A percentile compares a stretch with the other conserved stretches of the same genome.
These are phyloP conservation scores for Fusarium protoensiforme DNA, from an alignment of 2,329 filamentous ascomycete genomes.

Conservation along the genomic window DNA sequence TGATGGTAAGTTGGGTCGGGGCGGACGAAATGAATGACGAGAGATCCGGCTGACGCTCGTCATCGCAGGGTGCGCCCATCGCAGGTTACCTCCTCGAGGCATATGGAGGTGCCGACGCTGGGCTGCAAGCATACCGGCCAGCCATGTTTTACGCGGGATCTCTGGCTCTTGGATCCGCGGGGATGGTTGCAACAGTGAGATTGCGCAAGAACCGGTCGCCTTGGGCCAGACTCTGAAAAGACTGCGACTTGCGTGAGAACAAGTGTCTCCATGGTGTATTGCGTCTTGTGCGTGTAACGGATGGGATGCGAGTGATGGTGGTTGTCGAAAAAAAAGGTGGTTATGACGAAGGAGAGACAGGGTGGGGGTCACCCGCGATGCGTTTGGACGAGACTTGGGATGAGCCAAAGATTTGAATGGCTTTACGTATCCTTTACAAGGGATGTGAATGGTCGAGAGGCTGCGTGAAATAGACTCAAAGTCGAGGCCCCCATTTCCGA, in stretches of 20 bases:
- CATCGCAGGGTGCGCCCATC: constrained; percentile 62
- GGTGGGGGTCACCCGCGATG: constrained; percentile 24
- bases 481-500: constrained; percentile 14
- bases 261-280: background rate
- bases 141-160: constrained; percentile 70
- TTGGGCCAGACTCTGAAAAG: constrained; percentile 41
- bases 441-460: constrained; percentile 4
- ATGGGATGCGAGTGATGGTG: background rate
- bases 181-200: constrained; percentile 55
- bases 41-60: constrained; percentile 10
- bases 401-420: constrained; percentile 1
- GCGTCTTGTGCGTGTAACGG: background rate
- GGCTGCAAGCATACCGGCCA: constrained; percentile 64
- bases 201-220: constrained; percentile 54
- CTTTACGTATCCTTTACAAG: constrained; percentile 21
- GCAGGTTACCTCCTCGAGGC: constrained; percentile 68
- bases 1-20: constrained; percentile 56
- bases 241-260: background rate
- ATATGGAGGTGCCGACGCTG: constrained; percentile 61
- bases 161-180: constrained; percentile 58
- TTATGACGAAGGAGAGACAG: constrained; percentile 8
- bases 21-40: background rate
- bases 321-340: constrained; percentile 9
- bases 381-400: background rate
- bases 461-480: background rate